phyloP scores from a whole-genome alignment of 441 rosid species.

The Populus trichocarpa region DNA sequence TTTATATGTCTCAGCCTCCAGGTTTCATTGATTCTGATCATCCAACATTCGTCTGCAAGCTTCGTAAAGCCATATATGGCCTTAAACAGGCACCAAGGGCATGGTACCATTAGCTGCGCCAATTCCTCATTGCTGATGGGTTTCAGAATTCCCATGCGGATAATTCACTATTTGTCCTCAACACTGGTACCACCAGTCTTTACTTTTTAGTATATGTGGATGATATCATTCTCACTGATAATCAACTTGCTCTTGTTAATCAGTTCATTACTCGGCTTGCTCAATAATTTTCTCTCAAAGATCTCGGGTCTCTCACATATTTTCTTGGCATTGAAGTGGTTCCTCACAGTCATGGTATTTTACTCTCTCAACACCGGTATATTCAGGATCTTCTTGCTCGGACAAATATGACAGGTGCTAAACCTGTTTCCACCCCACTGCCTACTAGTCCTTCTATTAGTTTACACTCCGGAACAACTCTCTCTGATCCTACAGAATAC shows the following conservation, averaged over 20 bases:
- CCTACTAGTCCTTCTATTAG: rapidly evolving
- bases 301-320: not conserved
- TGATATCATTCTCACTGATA: not conserved
- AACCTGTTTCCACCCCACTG: not conserved
- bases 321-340: not conserved
- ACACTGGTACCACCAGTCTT: too few species aligned
- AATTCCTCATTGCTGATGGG: not conserved
- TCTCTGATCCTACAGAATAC: not conserved
- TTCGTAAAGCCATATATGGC: not conserved
- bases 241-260: rapidly evolving
- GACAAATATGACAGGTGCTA: not conserved
- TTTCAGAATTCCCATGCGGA: too few species aligned
- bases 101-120: not conserved
- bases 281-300: not conserved
- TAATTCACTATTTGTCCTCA: too few species aligned
- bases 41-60: not conserved
- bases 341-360: not conserved
- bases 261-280: not conserved
- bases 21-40: not conserved
- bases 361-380: not conserved
- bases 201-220: not conserved
- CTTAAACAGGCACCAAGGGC: not conserved
- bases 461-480: rapidly evolving
- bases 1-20: not conserved
- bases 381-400: not conserved